phyloP scores from a whole-genome alignment of 169 alveolate genomes.

The Plasmodium sp. region DNA sequence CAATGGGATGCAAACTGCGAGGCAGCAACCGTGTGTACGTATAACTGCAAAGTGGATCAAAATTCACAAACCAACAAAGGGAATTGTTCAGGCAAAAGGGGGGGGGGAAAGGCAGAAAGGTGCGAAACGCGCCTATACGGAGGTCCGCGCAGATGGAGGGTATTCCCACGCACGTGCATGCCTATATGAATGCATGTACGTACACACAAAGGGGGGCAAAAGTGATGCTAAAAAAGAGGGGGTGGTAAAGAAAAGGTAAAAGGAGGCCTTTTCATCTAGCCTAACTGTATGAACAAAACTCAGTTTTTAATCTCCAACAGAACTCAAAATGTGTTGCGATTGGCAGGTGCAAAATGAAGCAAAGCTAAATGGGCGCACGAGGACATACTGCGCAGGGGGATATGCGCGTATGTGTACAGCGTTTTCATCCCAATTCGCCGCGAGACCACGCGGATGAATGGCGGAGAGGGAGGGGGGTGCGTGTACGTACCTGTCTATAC shows the following conservation, averaged over 20 bases:
- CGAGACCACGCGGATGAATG: background rate
- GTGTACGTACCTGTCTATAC: background rate
- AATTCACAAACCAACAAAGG: background rate
- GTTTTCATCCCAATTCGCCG: background rate
- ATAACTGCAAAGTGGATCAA: background rate
- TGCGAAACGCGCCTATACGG: background rate
- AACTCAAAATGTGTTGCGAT: background rate
- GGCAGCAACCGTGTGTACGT: background rate
- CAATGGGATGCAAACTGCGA: background rate
- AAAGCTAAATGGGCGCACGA: background rate
- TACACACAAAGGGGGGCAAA: background rate
- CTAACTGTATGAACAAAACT: background rate
- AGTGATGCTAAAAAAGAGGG: background rate
- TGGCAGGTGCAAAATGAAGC: background rate
- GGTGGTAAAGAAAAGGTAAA: background rate
- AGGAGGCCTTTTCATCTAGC: background rate
- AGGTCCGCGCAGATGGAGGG: background rate
- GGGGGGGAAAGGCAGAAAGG: background rate
- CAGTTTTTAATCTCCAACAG: constrained; percentile 46
- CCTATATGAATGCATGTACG: background rate
- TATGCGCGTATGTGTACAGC: background rate
- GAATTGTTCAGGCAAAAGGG: background rate
- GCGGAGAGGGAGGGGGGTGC: background rate
- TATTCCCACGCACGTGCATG: background rate
- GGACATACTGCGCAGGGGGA: background rate